phyloP scores from a whole-genome alignment of 2,329 filamentous ascomycete species.

The Phialemoniopsis sp. region DNA sequence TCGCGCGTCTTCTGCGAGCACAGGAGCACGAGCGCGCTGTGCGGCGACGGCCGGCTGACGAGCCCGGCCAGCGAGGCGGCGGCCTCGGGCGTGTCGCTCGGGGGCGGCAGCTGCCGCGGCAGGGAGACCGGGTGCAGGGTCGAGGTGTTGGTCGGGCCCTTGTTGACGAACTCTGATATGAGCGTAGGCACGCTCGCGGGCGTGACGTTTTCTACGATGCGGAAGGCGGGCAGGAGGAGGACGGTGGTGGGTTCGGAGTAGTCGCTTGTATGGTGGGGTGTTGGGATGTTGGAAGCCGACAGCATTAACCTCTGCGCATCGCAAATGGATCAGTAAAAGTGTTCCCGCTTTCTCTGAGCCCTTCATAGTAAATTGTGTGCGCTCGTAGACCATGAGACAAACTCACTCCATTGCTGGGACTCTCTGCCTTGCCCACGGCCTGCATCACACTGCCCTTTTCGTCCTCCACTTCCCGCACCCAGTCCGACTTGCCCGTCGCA shows the following conservation, averaged over 20 bases:
- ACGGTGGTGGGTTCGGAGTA: slow-evolving; percentile 72
- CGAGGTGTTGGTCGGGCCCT: slow-evolving; percentile 68
- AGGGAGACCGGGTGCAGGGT: slow-evolving; percentile 44
- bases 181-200: slow-evolving; percentile 69
- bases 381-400: too few species aligned
- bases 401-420: slow-evolving; percentile 66
- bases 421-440: slow-evolving; percentile 56
- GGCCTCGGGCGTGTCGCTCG: slow-evolving; percentile 13
- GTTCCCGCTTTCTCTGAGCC: too few species aligned
- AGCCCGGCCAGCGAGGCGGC: slow-evolving; percentile 25
- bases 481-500: slow-evolving; percentile 93
- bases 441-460: slow-evolving; percentile 85
- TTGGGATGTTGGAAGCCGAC: slow-evolving; percentile 86
- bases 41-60: slow-evolving; percentile 64
- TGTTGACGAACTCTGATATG: slow-evolving; percentile 66
- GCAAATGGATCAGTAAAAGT: too few species aligned
- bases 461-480: slow-evolving; percentile 83
- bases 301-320: slow-evolving; percentile 71
- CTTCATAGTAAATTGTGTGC: too few species aligned
- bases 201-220: slow-evolving; percentile 77
- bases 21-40: slow-evolving; percentile 83
- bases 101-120: slow-evolving; percentile 15
- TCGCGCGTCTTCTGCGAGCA: slow-evolving; percentile 95
- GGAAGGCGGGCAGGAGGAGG: slow-evolving; percentile 81
- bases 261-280: slow-evolving; percentile 61